Evolutionary conservation across 1,139 yeast genomes (phyloP).

Genomic region (Eremothecium coryli): DNA sequence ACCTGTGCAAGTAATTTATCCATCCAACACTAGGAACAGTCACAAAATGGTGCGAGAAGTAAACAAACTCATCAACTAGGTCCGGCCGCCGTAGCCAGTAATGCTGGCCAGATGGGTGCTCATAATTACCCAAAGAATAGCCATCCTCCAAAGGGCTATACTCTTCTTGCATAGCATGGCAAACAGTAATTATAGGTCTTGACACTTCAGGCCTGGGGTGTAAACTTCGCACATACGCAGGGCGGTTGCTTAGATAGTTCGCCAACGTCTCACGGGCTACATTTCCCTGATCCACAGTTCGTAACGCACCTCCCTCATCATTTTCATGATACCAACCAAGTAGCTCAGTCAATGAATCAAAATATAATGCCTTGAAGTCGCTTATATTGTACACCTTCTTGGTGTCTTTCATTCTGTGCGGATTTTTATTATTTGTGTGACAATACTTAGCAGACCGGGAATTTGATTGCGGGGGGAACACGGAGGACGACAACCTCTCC

Average conservation of each 20-base stretch:
- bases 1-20: conserved; percentile 33
- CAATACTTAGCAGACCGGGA: too few relatives aligned
- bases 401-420: too few relatives aligned
- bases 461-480: background rate
- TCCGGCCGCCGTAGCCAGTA: conserved; percentile 34
- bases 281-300: conserved; percentile 4
- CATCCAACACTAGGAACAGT: conserved; percentile 34
- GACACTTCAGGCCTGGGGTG: background rate
- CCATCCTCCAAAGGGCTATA: conserved; percentile 31
- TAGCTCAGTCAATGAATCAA: conserved; percentile 6
- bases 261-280: conserved; percentile 7
- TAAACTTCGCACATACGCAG: background rate
- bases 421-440: background rate
- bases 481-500: background rate
- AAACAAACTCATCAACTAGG: conserved; percentile 32
- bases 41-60: conserved; percentile 34
- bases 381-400: background rate
- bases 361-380: conserved; percentile 4
- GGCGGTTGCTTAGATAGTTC: conserved; percentile 3
- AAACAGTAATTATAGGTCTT: conserved; percentile 21
- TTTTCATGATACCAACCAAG: conserved; percentile 7
- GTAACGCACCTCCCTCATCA: background rate
- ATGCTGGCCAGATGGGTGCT: conserved; percentile 30
- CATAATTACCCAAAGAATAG: conserved; percentile 32
- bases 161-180: conserved; percentile 35